Evolutionary conservation across 352 stramenopile species (phyloP).

Genomic region (Hyaloperonospora brassicae): DNA sequence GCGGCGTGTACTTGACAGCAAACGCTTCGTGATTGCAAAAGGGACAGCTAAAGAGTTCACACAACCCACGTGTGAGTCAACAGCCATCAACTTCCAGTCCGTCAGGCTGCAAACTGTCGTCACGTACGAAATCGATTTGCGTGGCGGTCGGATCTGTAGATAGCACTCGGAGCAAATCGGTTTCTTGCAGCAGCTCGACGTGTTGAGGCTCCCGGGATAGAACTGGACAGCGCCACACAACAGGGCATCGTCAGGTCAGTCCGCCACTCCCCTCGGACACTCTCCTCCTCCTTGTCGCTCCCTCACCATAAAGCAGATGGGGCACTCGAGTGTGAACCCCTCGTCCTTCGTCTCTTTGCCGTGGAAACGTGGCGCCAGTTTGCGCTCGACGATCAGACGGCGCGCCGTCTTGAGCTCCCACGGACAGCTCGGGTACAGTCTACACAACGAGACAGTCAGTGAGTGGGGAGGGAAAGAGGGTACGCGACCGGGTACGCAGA

Average conservation of each 20-base stretch:
- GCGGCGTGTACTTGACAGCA: conserved; percentile 40
- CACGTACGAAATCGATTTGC: conserved; percentile 40
- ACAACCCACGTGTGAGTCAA: conserved; percentile 3
- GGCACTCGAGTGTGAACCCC: conserved; percentile 64
- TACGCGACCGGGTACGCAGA: not conserved
- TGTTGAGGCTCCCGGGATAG: conserved; percentile 56
- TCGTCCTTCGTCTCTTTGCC: conserved; percentile 54
- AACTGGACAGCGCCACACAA: conserved; percentile 22
- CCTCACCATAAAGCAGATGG: conserved; percentile 76
- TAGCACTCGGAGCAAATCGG: conserved; percentile 70
- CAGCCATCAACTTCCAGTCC: not conserved
- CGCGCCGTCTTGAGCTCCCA: conserved; percentile 63
- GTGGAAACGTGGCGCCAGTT: conserved; percentile 64
- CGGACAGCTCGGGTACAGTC: conserved; percentile 66
- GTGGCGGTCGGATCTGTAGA: conserved; percentile 47
- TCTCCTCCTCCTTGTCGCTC: not conserved
- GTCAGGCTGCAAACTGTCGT: conserved; percentile 2
- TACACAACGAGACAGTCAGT: conserved; percentile 12
- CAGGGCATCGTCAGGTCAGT: conserved; percentile 8
- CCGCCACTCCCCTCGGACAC: not conserved
- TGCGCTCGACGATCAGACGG: conserved; percentile 60
- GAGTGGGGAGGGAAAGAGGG: not conserved
- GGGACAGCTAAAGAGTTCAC: conserved; percentile 39
- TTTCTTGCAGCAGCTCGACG: conserved; percentile 58
- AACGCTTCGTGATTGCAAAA: conserved; percentile 77